Base-by-base conservation (phyloP, 371 early-diverging fungal species). In the Mucor lusitanicus region DNA sequence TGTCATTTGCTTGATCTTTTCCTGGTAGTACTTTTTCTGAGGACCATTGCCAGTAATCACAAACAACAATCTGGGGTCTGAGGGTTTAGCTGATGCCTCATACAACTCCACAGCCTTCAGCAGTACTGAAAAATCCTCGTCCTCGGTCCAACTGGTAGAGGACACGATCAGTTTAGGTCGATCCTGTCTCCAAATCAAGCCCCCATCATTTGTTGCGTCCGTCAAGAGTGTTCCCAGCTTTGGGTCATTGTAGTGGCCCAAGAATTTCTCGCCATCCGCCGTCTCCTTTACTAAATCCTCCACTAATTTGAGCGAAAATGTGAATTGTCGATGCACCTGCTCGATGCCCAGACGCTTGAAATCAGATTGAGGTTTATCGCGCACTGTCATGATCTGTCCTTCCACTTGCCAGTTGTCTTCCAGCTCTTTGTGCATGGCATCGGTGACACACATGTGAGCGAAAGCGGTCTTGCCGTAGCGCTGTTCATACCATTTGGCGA, bases 11-110 rank as follows among this genome's bases (percentile, higher is more conserved):
- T 79, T 71, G 17, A 95, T 90, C 48, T 84, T 75, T 39, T 80
- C 74, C 73, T 88, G 87, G 69, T 92, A 97, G 35, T 78, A 68
- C 30, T 76, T 83, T 68, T 91, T 89, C 63, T 86, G 78, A 3
- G 97, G 97, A 0, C 99, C 99, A 58, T 93, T 93, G 30, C 99
- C 99, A 0, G 99, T 97, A 57, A 98, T 94, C 2, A 97, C 86
- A 73, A 96, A 86, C 40, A 91, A 71, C 37, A 97, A 69, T 32
- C 77, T 68, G 30, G 94, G 92, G 64, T 85, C 81, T 7, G 68
- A 57, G 12, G 66, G 42, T 23, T 50, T 63, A 3, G 75, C 80
- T 30, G 44, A 32, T 11, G 62, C 68, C 28, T 85, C 80, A 73
- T 94, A 94, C 39, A 75, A 61, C 50, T 80, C 75, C 12, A 93